These are phyloP conservation scores for Bassia scoparia DNA, from an alignment of 148 eudicot genomes.

Conservation along the genomic window DNA sequence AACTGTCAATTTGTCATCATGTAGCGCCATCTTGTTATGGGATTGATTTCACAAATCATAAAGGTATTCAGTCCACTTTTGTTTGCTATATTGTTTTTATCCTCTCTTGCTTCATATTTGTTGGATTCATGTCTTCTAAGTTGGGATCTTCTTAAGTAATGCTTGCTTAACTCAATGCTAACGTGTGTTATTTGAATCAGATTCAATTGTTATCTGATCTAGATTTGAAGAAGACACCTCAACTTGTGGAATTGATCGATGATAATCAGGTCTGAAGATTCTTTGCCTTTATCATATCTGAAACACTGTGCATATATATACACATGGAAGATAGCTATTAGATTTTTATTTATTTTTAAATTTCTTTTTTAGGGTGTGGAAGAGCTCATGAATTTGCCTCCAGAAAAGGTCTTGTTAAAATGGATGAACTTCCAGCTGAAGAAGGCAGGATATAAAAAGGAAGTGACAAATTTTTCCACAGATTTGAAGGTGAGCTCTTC, in stretches of 20 bases:
- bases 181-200: slow-evolving; percentile 29
- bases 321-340: background rate
- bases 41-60: slow-evolving; percentile 73
- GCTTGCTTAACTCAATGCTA: background rate
- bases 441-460: slow-evolving; percentile 67
- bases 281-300: background rate
- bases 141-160: background rate
- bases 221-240: slow-evolving; percentile 78
- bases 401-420: slow-evolving; percentile 69
- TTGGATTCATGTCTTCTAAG: background rate
- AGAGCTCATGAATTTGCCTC: slow-evolving; percentile 64
- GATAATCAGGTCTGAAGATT: slow-evolving; percentile 45
- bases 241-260: slow-evolving; percentile 79
- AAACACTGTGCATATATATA: background rate
- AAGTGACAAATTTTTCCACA: slow-evolving; percentile 68
- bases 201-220: slow-evolving; percentile 77
- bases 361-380: slow-evolving; percentile 58
- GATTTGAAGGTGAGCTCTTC: slow-evolving; percentile 60
- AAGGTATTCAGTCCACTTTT: slow-evolving; percentile 43
- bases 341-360: background rate
- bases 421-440: slow-evolving; percentile 89
- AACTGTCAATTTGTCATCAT: slow-evolving; percentile 24
- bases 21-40: slow-evolving; percentile 82
- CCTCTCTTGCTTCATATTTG: background rate
- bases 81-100: background rate